Evolutionary conservation across 495 filamentous ascomycete species (phyloP).

Genomic region (Usnea hakonensis): DNA sequence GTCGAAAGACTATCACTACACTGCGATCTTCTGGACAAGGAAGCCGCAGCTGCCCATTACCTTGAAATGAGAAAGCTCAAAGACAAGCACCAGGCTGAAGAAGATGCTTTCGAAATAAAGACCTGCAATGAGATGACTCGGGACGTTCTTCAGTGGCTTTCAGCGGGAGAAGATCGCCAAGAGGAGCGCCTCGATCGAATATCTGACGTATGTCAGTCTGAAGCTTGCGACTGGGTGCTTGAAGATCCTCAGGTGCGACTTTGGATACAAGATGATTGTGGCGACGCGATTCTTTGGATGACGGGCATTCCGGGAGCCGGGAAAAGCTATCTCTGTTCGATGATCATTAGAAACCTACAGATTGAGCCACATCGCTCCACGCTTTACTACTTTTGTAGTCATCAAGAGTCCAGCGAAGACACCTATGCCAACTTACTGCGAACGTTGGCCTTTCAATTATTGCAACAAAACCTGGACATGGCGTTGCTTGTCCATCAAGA

Average conservation of each 20-base stretch:
- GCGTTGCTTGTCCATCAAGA: slow-evolving; percentile 6
- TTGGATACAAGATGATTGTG: slow-evolving; percentile 10
- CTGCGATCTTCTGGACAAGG: slow-evolving; percentile 32
- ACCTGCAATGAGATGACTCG: not conserved
- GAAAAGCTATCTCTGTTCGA: slow-evolving; percentile 14
- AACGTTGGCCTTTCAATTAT: slow-evolving; percentile 6
- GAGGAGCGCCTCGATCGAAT: slow-evolving; percentile 11
- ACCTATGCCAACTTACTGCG: slow-evolving; percentile 9
- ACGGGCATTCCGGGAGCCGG: slow-evolving; percentile 17
- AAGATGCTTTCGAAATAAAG: slow-evolving; percentile 3
- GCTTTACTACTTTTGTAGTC: slow-evolving; percentile 13
- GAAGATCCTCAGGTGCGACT: slow-evolving; percentile 1
- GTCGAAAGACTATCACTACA: slow-evolving; percentile 32
- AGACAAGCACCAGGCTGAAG: slow-evolving; percentile 2
- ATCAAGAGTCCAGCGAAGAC: not conserved
- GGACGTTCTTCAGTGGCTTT: slow-evolving; percentile 13
- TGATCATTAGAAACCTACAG: slow-evolving; percentile 3
- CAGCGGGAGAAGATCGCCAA: slow-evolving; percentile 9
- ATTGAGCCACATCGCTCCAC: not conserved
- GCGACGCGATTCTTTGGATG: slow-evolving; percentile 7
- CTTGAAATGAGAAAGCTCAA: slow-evolving; percentile 18
- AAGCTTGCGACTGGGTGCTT: slow-evolving; percentile 15
- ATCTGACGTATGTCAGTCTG: not conserved
- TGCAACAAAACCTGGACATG: slow-evolving; percentile 12
- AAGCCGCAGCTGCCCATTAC: slow-evolving; percentile 27